phyloP scores from a whole-genome alignment of 306 rosid genomes.

The Fagus sylvatica region DNA sequence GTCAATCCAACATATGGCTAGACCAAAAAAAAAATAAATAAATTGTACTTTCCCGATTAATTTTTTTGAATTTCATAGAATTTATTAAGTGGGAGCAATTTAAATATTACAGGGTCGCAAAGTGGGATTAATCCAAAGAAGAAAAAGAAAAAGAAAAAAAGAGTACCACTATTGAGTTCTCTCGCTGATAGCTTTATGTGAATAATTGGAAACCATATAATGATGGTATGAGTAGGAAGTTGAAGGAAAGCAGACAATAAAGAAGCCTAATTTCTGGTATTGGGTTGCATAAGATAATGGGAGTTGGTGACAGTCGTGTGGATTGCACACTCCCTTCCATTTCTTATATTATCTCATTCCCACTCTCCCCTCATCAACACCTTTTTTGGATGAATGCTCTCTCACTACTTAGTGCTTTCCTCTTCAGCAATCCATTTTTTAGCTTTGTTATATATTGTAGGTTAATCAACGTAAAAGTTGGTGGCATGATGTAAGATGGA shows the following conservation, averaged over 20 bases:
- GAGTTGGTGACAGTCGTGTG: conserved; percentile 11
- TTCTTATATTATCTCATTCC: conserved; percentile 45
- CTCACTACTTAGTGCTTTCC: conserved; percentile 50
- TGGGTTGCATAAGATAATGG: conserved; percentile 7
- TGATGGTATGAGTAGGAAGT: conserved; percentile 9
- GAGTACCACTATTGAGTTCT: neutral
- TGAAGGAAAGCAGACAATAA: neutral
- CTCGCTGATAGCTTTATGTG: neutral
- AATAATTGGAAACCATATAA: neutral
- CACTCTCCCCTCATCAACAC: conserved; percentile 29
- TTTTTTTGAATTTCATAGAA: too few species aligned
- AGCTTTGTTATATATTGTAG: neutral
- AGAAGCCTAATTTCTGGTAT: conserved; percentile 1
- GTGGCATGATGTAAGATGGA: neutral
- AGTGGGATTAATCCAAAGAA: too few species aligned
- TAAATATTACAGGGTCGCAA: too few species aligned
- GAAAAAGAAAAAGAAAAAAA: neutral
- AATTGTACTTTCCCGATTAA: too few species aligned
- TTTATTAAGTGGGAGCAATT: too few species aligned
- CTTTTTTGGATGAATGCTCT: conserved; percentile 4
- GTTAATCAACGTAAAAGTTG: neutral
- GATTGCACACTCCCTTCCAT: conserved; percentile 45
- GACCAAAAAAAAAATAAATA: too few species aligned
- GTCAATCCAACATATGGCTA: too few species aligned
- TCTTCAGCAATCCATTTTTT: conserved; percentile 65